phyloP scores from a whole-genome alignment of 2,329 filamentous ascomycete genomes.

The Dothideomycetidae sp. region DNA sequence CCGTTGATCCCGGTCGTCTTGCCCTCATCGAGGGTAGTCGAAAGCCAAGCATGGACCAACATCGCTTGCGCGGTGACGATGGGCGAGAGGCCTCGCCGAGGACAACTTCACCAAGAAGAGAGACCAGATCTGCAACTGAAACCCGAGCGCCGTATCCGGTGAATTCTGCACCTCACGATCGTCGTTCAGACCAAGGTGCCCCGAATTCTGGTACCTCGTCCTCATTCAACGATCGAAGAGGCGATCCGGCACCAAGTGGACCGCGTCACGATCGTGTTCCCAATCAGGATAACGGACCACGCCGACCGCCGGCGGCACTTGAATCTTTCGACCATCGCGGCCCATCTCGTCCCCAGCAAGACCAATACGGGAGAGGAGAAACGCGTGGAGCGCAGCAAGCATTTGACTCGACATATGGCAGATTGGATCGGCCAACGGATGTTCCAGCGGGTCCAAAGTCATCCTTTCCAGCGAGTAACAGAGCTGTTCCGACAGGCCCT shows the following conservation, averaged over 20 bases:
- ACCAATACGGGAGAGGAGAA: not conserved
- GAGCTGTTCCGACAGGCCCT: constrained; percentile 24
- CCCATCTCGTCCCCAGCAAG: not conserved
- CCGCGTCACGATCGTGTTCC: constrained; percentile 35
- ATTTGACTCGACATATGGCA: constrained; percentile 33
- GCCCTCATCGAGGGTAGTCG: constrained; percentile 26
- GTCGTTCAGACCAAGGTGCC: too few relatives aligned
- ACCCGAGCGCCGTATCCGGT: constrained; percentile 22
- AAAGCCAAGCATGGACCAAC: constrained; percentile 15
- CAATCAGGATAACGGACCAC: constrained; percentile 2
- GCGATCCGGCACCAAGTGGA: constrained; percentile 36
- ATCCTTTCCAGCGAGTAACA: not conserved
- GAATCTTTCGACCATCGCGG: constrained; percentile 1
- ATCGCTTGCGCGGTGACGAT: constrained; percentile 11
- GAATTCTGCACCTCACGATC: constrained; percentile 15
- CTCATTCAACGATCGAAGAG: constrained; percentile 19
- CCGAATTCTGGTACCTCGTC: not conserved
- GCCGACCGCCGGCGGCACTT: not conserved
- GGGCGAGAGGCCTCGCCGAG: constrained; percentile 18
- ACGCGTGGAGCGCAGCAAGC: not conserved
- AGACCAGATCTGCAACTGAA: constrained; percentile 25
- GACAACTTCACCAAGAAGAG: constrained; percentile 15
- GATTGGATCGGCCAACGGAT: constrained; percentile 34
- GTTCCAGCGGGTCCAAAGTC: constrained; percentile 40
- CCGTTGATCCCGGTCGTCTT: constrained; percentile 31